Percentiles rank a stretch among this genome's conserved stretches.
phyloP scores from a whole-genome alignment of 352 stramenopile species.

The Pythium pectinolyticum region DNA sequence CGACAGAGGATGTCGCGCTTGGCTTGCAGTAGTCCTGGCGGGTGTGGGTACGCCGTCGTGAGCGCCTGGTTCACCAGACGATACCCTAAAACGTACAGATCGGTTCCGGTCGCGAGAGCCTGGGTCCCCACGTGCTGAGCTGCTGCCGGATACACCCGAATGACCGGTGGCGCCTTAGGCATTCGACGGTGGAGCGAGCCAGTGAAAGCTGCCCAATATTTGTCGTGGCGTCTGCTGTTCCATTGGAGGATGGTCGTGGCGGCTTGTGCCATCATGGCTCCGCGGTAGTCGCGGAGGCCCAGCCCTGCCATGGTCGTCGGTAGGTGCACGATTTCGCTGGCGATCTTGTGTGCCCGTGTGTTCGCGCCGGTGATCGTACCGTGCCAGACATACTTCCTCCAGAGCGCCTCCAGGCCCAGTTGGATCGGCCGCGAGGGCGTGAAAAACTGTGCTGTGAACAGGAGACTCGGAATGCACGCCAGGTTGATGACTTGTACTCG shows the following conservation, averaged over 20 bases:
- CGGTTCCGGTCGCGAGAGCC: too few species aligned
- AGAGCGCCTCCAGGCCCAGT: neutral
- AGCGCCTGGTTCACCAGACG: too few species aligned
- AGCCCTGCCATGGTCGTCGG: neutral
- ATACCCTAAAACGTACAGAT: too few species aligned
- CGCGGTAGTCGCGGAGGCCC: slow-evolving; percentile 7
- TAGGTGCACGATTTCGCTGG: neutral
- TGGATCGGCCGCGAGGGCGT: neutral
- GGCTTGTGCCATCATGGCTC: neutral
- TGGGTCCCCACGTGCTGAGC: too few species aligned
- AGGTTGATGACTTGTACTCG: slow-evolving; percentile 5
- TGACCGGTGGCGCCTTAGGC: neutral
- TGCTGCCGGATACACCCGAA: neutral
- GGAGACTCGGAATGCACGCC: neutral
- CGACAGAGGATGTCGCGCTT: too few species aligned
- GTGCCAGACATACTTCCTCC: slow-evolving; percentile 10
- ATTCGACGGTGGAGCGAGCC: neutral
- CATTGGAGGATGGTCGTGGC: slow-evolving; percentile 1
- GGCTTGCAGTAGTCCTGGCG: neutral
- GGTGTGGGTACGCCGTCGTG: neutral
- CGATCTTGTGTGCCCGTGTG: neutral
- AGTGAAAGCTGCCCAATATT: slow-evolving; percentile 19
- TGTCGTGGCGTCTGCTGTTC: slow-evolving; percentile 3
- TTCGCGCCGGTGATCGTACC: neutral
- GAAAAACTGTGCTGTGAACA: slow-evolving; percentile 20